Evolutionary conservation across 495 filamentous ascomycete genomes (phyloP).

Genomic region (Elaphomyces granulatus): DNA sequence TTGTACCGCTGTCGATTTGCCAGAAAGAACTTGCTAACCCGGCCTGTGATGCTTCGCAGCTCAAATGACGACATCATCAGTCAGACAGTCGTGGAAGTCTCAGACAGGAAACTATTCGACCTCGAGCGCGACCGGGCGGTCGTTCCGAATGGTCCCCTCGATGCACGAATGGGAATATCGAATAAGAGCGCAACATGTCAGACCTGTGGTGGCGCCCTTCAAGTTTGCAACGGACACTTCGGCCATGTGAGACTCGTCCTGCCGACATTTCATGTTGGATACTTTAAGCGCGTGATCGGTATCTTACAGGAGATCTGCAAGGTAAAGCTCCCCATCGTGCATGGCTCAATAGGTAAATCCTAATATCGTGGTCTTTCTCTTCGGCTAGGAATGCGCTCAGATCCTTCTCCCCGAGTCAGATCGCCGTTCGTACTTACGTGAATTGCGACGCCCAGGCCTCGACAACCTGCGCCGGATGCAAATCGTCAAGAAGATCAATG

Average conservation of each 20-base stretch:
- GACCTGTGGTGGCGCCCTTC: slow-evolving; percentile 64
- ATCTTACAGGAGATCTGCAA: slow-evolving; percentile 95
- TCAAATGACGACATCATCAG: slow-evolving; percentile 87
- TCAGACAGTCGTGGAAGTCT: slow-evolving; percentile 85
- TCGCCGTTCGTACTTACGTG: slow-evolving; percentile 53
- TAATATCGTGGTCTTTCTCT: no score
- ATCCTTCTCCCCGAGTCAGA: slow-evolving; percentile 69
- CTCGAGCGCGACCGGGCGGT: slow-evolving; percentile 54
- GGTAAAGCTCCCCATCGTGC: no score
- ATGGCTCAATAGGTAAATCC: no score
- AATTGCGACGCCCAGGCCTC: slow-evolving; percentile 64
- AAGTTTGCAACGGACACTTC: slow-evolving; percentile 86
- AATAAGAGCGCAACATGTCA: slow-evolving; percentile 56
- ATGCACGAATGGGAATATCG: slow-evolving; percentile 79
- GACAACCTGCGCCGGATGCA: slow-evolving; percentile 69
- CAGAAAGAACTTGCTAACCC: slow-evolving; percentile 13
- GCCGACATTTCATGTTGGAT: slow-evolving; percentile 89
- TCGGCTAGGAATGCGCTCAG: slow-evolving; percentile 31
- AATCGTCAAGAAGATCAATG: slow-evolving; percentile 75
- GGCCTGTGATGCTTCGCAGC: slow-evolving; percentile 24
- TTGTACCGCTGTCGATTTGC: no score
- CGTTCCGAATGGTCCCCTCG: slow-evolving; percentile 69
- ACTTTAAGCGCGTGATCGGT: slow-evolving; percentile 76
- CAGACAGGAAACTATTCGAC: slow-evolving; percentile 81
- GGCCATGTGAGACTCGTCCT: slow-evolving; percentile 81